Evolutionary conservation across 106 monocot species (phyloP), one percentile per base, ranked within the genome.

Genomic region (Dendrobium catenatum): DNA sequence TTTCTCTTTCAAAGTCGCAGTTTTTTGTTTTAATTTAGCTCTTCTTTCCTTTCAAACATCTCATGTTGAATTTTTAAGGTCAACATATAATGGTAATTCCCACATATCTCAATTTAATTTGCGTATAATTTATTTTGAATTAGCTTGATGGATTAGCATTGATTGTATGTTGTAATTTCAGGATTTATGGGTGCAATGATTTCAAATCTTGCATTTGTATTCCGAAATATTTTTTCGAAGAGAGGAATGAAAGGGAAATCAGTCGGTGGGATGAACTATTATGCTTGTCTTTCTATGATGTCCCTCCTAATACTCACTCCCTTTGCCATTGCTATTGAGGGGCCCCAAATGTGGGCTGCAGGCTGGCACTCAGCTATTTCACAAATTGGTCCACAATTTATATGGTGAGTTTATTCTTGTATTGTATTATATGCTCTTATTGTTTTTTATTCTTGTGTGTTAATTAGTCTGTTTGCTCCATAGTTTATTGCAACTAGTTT

Each of bases 181-280:
- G 95, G 95, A 64, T 95, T 95, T 72, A 95, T 93, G 93, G 95
- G 89, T 77, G 95, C 95, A 9, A 95, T 95, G 95, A 93, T 95
- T 67, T 93, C 95, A 48, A 95, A 95, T 77, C 75, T 95, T 75
- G 95, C 95, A 61, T 95, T 95, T 79, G 95, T 93, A 31, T 95
- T 93, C 77, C 79, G 95, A 42, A 95, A 95, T 68, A 95, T 95
- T 24, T 93, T 95, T 82, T 95, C 95, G 4, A 93, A 95, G 80
- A 95, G 77, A 81, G 95, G 93, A 66, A 95, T 95, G 93, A 95
- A 90, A 58, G 93, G 95, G 43, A 95, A 91, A 74, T 87, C 90
- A 27, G 93, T 95, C 24, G 85, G 93, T 33, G 95, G 95, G 61
- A 93, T 93, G 93, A 95, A 95, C 74, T 95, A 95, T 78, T 95